A percentile compares a stretch with the other conserved stretches of the same genome.
Evolutionary conservation across 768 basidiomycete species (phyloP).

Genomic region (Pseudohyphozyma bogoriensis): DNA sequence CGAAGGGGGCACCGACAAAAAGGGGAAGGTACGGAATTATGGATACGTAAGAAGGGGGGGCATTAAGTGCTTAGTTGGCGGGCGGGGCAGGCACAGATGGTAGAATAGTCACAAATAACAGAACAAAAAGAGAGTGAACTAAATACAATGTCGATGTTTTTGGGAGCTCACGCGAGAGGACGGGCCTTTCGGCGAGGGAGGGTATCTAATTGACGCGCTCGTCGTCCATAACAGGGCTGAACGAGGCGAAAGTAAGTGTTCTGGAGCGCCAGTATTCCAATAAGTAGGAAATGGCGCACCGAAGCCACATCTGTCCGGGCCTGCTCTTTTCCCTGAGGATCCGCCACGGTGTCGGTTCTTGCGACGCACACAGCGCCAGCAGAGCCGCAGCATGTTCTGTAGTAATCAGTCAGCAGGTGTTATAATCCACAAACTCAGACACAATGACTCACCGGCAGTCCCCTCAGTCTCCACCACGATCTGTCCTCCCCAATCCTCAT

Average conservation of each 20-base stretch:
- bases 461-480: slow-evolving; percentile 30
- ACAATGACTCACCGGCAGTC: slow-evolving; percentile 15
- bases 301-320: slow-evolving; percentile 6
- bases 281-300: background rate
- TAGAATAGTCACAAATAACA: too few relatives aligned
- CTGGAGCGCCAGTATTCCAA: too few relatives aligned
- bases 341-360: slow-evolving; percentile 10
- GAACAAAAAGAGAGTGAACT: too few relatives aligned
- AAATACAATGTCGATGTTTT: too few relatives aligned
- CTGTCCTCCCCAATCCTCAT: slow-evolving; percentile 27
- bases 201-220: slow-evolving; percentile 1
- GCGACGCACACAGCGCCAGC: slow-evolving; percentile 1
- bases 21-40: too few relatives aligned
- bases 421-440: background rate
- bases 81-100: too few relatives aligned
- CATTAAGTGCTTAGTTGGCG: too few relatives aligned
- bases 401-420: background rate
- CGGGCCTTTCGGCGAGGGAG: too few relatives aligned
- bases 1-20: too few relatives aligned
- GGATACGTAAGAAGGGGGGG: too few relatives aligned
- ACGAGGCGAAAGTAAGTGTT: too few relatives aligned
- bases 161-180: too few relatives aligned
- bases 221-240: background rate
- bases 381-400: background rate
- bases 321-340: slow-evolving; percentile 12